Percentiles rank a stretch among this genome's conserved stretches.
Evolutionary conservation across 148 eudicot species (phyloP).

Genomic region (Talinum fruticosum): DNA sequence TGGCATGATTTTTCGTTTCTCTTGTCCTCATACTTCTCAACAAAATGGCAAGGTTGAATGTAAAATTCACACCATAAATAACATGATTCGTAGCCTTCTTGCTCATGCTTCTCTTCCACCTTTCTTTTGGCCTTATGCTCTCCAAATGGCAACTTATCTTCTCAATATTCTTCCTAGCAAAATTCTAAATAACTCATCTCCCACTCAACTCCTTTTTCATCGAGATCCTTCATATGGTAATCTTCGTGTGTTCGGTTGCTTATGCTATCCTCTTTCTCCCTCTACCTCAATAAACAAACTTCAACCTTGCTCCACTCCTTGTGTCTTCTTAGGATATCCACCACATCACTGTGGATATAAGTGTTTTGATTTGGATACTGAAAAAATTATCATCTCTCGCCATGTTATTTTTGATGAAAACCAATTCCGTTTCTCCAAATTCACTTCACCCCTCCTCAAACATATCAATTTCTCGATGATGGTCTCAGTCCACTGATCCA

Average conservation of each 20-base stretch:
- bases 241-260: background rate
- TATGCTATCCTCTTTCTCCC: background rate
- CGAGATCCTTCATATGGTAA: background rate
- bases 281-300: background rate
- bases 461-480: background rate
- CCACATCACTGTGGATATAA: background rate
- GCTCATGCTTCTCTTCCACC: background rate
- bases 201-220: background rate
- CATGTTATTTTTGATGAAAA: background rate
- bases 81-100: no score
- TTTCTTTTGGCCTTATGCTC: background rate
- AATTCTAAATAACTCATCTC: background rate
- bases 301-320: background rate
- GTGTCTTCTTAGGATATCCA: background rate
- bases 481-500: background rate
- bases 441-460: background rate
- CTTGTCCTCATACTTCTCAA: background rate
- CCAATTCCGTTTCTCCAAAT: background rate
- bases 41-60: slow-evolving; percentile 6
- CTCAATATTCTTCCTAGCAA: background rate
- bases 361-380: background rate
- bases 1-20: background rate
- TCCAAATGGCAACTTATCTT: no score
- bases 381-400: background rate
- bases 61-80: no score